Base-by-base conservation (phyloP, 2,329 filamentous ascomycete genomes). In the Hymenoscyphus infarciens region DNA sequence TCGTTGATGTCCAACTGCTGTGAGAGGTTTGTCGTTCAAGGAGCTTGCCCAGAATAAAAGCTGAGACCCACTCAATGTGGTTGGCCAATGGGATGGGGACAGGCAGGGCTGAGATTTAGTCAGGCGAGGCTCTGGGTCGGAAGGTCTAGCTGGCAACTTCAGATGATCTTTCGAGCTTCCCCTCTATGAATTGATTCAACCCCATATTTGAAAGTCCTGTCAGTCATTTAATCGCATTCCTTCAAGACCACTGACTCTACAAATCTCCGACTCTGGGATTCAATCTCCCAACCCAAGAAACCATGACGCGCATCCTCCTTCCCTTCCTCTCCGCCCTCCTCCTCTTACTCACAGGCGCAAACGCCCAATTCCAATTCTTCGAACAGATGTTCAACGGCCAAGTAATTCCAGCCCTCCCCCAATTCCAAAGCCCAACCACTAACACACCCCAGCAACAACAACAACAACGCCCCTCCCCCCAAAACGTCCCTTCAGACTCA, bases 291-390 rank as follows among this genome's bases (percentile, higher is more conserved):
- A 19, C 16, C 25, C 8, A 29, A 55, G 6, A 52, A 59, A 59
- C 56, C 25, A 74, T 74, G 72, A 53, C 69, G 56, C 68, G 69
- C 35, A 58, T 70, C 6, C 58, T 75, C 38, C 55, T 75, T 42
- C 62, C 71, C 49, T 55, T 82, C 54, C 68, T 86, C 22, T 63
- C 66, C 13, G 60, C 67, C 8, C 74, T 92, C 16, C 78, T 90
- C 57, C 75, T 92, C 31, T 73, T 91, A 63, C 78, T 84, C 65
- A 77, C 85, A 35, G 71, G 79, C 16, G 86, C 82, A 3, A 79
- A 83, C 62, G 91, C 91, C 11, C 94, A 98, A 78, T 98, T 98
- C 76, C 89, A 91, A 74, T 97, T 99, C 84, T 99, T 98, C 78
- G 93, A 97, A 75, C 92, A 98, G 72, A 97, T 98, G 91, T 98